Percentiles rank a stretch among this genome's conserved stretches.
These are phyloP conservation scores for Cichorium intybus DNA, from an alignment of 140 eudicot species.

Conservation along the genomic window DNA sequence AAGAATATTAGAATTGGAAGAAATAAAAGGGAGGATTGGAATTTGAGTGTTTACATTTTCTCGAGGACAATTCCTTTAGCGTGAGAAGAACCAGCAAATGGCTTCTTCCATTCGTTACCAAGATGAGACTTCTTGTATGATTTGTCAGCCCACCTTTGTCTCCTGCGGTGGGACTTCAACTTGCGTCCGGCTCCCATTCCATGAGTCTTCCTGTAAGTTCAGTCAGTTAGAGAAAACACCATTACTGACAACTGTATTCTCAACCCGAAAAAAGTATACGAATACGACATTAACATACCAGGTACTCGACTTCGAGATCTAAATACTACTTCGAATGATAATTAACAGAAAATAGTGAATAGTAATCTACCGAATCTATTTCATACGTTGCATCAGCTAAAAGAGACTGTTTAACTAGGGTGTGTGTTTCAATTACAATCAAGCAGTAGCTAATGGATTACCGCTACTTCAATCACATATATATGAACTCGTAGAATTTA, in stretches of 20 bases:
- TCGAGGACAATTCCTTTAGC: slow-evolving; percentile 65
- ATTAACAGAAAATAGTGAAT: neutral
- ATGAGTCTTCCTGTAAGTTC: slow-evolving; percentile 22
- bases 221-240: neutral
- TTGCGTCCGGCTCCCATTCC: slow-evolving; percentile 58
- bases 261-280: no score
- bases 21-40: neutral
- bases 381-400: neutral
- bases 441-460: neutral
- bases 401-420: neutral
- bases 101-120: slow-evolving; percentile 68
- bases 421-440: neutral
- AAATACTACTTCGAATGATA: neutral
- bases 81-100: slow-evolving; percentile 61
- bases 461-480: neutral
- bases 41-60: slow-evolving; percentile 38
- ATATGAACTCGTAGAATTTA: neutral
- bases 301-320: slow-evolving; percentile 1
- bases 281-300: no score
- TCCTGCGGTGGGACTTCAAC: slow-evolving; percentile 38
- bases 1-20: neutral
- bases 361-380: neutral
- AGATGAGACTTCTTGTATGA: slow-evolving; percentile 60
- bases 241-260: no score
- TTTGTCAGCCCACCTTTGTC: slow-evolving; percentile 41